Evolutionary conservation across 148 eudicot species (phyloP), one percentile per base, ranked within the genome.

Genomic region (Silene latifolia): DNA sequence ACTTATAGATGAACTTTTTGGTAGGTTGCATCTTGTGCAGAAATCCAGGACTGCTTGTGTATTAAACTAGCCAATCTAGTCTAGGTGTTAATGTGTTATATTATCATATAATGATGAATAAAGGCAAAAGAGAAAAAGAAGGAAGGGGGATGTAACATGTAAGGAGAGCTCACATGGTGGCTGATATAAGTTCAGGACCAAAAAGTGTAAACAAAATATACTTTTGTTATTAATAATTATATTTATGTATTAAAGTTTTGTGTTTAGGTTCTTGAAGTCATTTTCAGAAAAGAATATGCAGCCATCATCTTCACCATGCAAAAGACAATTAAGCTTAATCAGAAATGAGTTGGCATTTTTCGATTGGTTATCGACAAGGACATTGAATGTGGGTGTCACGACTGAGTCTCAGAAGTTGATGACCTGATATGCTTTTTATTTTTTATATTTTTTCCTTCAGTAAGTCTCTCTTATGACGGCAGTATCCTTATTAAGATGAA

Each of bases 301-400:
- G 67, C 66, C 53, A 51, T 69, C 72, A 61, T 23, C 73, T 39
- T 56, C 79, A 77, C 76, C 85, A 78, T 78, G 78, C 76, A 56
- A 83, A 39, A 39, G 44, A 80, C 79, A 83, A 76, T 75, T 67
- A 78, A 79, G 85, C 80, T 78, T 39, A 63, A 69, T 62, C 69
- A 59, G 58, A 67, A 24, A 75, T 80, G 87, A 84, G 81, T 25
- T 87, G 93, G 82, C 86, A 46, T 6, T 1, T 61, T 79, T 32
- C 67, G 67, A 84, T 88, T 89, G 86, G 91, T 58, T 39, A 8
- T 48, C 4, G 63, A 76, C 75, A 74, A 68, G 67, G 81, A 73
- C 84, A 78, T 80, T 29, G 70, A 72, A 85, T 81, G 84, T 87
- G 91, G 87, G 69, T 68, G 80, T 87, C 94, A 89, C 85, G 86